Evolutionary conservation across 495 filamentous ascomycete genomes (phyloP).

Genomic region (Penicillium pancosmium): DNA sequence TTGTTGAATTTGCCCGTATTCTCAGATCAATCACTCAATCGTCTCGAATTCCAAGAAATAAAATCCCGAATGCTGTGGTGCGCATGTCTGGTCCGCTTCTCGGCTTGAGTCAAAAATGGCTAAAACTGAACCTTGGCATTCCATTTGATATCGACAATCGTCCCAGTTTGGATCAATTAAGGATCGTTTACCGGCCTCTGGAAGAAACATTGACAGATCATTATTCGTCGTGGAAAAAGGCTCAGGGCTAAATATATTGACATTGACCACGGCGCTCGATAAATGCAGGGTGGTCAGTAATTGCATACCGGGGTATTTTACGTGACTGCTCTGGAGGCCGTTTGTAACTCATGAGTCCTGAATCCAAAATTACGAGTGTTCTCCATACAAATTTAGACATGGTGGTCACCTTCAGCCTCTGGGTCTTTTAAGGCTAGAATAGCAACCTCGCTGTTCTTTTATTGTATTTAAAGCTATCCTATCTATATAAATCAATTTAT

Average conservation of each 20-base stretch:
- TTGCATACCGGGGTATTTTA: too few species aligned
- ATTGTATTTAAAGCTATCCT: too few species aligned
- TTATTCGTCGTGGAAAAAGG: conserved; percentile 20
- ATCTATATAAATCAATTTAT: too few species aligned
- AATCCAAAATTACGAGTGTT: too few species aligned
- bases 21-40: conserved; percentile 15
- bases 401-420: too few species aligned
- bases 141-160: conserved; percentile 21
- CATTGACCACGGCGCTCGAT: not conserved
- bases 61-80: conserved; percentile 17
- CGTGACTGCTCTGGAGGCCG: too few species aligned
- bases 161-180: conserved; percentile 20
- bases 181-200: conserved; percentile 18
- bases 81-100: conserved; percentile 18
- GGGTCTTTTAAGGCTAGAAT: too few species aligned
- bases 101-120: conserved; percentile 20
- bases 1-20: conserved; percentile 19
- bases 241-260: not conserved
- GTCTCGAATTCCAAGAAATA: conserved; percentile 15
- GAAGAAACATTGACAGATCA: conserved; percentile 23
- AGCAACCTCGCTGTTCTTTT: too few species aligned
- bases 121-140: conserved; percentile 19
- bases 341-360: too few species aligned
- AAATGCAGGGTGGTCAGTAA: too few species aligned
- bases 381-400: too few species aligned